These are phyloP conservation scores for Penicillium roqueforti DNA, from an alignment of 495 filamentous ascomycete genomes.

Conservation along the genomic window DNA sequence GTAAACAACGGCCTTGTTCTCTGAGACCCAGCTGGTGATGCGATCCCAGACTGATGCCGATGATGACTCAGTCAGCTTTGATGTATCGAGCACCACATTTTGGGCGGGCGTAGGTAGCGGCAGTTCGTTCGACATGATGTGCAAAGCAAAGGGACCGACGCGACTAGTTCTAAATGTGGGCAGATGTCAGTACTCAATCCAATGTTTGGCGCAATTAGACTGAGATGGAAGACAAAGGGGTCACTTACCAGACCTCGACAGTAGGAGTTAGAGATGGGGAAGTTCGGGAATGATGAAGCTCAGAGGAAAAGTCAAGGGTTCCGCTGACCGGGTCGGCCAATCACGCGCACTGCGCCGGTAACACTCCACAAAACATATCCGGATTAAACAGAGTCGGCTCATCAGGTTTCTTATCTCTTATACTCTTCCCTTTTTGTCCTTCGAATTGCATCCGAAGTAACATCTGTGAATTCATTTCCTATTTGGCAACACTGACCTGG, in stretches of 20 bases:
- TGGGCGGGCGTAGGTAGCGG: constrained; percentile 37
- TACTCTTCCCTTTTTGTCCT: neutral
- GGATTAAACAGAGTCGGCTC: neutral
- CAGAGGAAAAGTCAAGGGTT: constrained; percentile 35
- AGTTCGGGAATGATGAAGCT: constrained; percentile 29
- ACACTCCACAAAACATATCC: constrained; percentile 14
- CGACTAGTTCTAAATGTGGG: constrained; percentile 15
- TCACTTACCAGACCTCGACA: constrained; percentile 22
- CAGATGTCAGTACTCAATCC: constrained; percentile 6
- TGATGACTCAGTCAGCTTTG: constrained; percentile 47
- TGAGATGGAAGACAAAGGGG: constrained; percentile 6
- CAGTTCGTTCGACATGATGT: constrained; percentile 43
- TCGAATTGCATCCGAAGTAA: neutral
- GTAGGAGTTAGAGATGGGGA: constrained; percentile 30
- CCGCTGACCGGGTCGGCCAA: constrained; percentile 30
- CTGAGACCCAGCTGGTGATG: constrained; percentile 85
- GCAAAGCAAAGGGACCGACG: constrained; percentile 18
- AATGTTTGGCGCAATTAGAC: neutral
- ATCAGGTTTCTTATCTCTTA: neutral
- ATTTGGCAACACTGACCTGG: constrained; percentile 2
- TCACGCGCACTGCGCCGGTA: constrained; percentile 31
- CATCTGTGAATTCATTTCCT: neutral
- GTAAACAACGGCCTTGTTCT: constrained; percentile 92
- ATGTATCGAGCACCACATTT: constrained; percentile 48
- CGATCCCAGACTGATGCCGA: constrained; percentile 79